Percentiles rank a stretch among this genome's conserved stretches.
These are phyloP conservation scores for Pinus albicaulis DNA, from an alignment of 75 land plant species.

Conservation along the genomic window DNA sequence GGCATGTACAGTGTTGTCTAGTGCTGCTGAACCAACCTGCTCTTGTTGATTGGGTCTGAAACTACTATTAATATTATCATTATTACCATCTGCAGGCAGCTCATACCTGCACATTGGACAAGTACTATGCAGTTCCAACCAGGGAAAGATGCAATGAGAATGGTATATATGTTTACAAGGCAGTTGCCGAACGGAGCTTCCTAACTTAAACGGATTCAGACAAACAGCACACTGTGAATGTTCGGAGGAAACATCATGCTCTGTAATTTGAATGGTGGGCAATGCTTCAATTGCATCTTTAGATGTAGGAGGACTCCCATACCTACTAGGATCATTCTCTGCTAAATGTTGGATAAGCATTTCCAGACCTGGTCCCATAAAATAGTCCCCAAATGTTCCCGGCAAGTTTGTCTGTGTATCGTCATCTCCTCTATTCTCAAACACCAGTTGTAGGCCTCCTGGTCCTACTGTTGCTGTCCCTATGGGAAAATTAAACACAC, in stretches of 20 bases:
- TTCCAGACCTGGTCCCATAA: constrained; percentile 42
- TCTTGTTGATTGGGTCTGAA: too few relatives aligned
- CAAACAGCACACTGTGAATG: constrained; percentile 30
- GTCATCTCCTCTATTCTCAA: too few relatives aligned
- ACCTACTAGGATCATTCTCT: constrained; percentile 37
- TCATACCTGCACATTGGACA: constrained; percentile 22
- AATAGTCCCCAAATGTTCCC: constrained; percentile 32
- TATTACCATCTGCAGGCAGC: neutral
- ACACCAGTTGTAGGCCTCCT: too few relatives aligned
- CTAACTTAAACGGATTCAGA: constrained; percentile 20
- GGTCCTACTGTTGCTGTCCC: too few relatives aligned
- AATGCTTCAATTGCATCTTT: constrained; percentile 63
- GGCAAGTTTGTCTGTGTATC: neutral
- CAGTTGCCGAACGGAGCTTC: constrained; percentile 9
- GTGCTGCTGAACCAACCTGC: too few relatives aligned
- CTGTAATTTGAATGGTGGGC: constrained; percentile 59
- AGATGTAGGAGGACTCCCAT: constrained; percentile 78
- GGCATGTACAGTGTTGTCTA: too few relatives aligned
- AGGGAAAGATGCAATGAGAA: constrained; percentile 14
- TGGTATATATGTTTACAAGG: constrained; percentile 41
- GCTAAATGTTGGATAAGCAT: constrained; percentile 47
- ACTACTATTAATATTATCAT: too few relatives aligned
- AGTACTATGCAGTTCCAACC: constrained; percentile 11
- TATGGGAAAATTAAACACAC: too few relatives aligned
- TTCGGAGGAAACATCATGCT: constrained; percentile 31